A percentile compares a stretch with the other conserved stretches of the same genome.
phyloP scores from a whole-genome alignment of 176 grass and related monocot genomes.

The Oryza nivara region DNA sequence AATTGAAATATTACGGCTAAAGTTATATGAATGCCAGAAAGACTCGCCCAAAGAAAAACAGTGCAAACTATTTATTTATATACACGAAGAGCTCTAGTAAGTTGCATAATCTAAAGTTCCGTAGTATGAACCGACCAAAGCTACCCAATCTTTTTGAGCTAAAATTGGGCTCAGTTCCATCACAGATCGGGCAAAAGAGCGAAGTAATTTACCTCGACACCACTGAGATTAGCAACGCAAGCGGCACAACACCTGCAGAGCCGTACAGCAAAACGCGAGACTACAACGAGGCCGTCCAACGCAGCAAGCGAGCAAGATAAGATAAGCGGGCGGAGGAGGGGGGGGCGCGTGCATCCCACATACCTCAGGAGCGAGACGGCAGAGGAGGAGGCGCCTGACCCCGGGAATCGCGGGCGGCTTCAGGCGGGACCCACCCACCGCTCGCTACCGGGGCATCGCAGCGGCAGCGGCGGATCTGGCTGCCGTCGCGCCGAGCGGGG shows the following conservation, averaged over 20 bases:
- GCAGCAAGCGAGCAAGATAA: not conserved
- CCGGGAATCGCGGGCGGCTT: not conserved
- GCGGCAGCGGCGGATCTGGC: not conserved
- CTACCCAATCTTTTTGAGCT: not conserved
- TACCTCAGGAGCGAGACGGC: not conserved
- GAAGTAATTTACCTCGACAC: constrained; percentile 17
- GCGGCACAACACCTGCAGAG: not conserved
- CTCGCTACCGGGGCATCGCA: not conserved
- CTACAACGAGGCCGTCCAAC: not conserved
- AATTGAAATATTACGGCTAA: not conserved
- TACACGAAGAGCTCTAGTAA: not conserved
- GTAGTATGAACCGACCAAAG: not conserved
- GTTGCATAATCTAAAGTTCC: not conserved
- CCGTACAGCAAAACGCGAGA: not conserved
- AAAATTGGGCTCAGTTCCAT: not conserved
- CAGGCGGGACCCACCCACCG: not conserved
- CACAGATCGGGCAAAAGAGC: not conserved
- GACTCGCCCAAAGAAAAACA: not conserved
- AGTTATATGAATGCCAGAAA: not conserved
- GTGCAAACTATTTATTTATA: not conserved
- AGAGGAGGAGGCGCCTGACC: not conserved
- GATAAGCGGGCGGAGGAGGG: not conserved
- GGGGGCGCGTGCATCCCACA: not conserved
- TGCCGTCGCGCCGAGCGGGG: no score
- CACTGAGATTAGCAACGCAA: not conserved